These are phyloP conservation scores for Diplodia sapinea DNA, from an alignment of 2,329 filamentous ascomycete genomes.

Conservation along the genomic window DNA sequence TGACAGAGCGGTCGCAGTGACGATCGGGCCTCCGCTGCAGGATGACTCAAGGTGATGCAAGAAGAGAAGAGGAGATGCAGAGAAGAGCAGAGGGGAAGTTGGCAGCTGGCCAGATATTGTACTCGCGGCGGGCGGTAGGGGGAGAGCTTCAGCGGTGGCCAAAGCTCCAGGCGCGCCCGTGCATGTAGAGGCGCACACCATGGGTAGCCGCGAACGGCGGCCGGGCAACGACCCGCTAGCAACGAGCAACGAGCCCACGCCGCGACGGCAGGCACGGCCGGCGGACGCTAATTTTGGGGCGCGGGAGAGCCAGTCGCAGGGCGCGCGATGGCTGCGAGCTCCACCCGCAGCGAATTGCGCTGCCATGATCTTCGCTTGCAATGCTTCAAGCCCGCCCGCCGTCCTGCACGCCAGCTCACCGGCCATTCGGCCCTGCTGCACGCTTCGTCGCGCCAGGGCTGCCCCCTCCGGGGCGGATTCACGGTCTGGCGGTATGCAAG, in stretches of 20 bases:
- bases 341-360: slow-evolving; percentile 27
- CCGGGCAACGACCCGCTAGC: slow-evolving; percentile 14
- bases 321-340: slow-evolving; percentile 16
- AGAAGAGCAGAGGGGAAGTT: slow-evolving; percentile 21
- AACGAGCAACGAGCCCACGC: background rate
- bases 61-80: slow-evolving; percentile 20
- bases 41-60: slow-evolving; percentile 21
- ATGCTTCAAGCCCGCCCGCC: slow-evolving; percentile 25
- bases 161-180: slow-evolving; percentile 27
- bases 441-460: background rate
- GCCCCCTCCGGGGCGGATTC: slow-evolving; percentile 3
- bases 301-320: slow-evolving; percentile 28
- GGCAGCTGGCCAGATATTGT: slow-evolving; percentile 31
- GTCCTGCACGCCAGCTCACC: slow-evolving; percentile 26
- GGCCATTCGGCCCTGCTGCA: slow-evolving; percentile 27
- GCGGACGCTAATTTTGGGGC: slow-evolving; percentile 28
- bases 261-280: slow-evolving; percentile 23
- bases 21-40: slow-evolving; percentile 22
- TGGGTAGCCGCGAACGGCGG: slow-evolving; percentile 18
- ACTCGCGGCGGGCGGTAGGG: slow-evolving; percentile 30
- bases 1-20: slow-evolving; percentile 15
- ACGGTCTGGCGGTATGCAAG: background rate
- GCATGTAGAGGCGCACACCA: slow-evolving; percentile 12
- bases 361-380: slow-evolving; percentile 27
- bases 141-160: slow-evolving; percentile 26